A percentile compares a stretch with the other conserved stretches of the same genome.
Conservation (phyloP, 2,329 filamentous ascomycete genomes). For the Penicillium sp. region DNA sequence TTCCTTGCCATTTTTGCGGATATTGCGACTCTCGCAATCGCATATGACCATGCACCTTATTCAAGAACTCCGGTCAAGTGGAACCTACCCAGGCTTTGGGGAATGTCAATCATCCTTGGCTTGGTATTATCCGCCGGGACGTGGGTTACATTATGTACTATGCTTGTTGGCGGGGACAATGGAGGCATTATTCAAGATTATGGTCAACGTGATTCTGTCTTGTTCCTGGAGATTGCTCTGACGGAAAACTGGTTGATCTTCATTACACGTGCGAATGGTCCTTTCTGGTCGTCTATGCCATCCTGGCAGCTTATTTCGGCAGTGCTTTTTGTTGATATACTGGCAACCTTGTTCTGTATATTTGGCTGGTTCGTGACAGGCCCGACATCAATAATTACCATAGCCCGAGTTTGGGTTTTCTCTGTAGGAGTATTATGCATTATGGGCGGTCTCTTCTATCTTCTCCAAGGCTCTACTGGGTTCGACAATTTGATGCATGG, state of each 20-base stretch:
- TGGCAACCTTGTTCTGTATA: constrained; percentile 80
- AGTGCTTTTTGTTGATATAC: constrained; percentile 74
- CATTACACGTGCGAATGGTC: constrained; percentile 88
- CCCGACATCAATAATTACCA: constrained; percentile 72
- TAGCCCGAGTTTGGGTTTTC: constrained; percentile 88
- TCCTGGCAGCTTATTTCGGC: constrained; percentile 80
- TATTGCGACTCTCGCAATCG: constrained; percentile 85
- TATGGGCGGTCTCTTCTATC: constrained; percentile 73
- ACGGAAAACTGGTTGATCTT: constrained; percentile 97
- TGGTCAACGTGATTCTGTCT: constrained; percentile 72
- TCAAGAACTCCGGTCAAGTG: constrained; percentile 86
- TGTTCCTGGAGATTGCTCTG: constrained; percentile 86
- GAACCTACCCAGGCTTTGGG: constrained; percentile 93
- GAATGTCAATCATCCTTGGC: constrained; percentile 81
- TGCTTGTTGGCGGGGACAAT: constrained; percentile 63
- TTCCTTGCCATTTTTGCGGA: constrained; percentile 95
- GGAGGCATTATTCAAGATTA: constrained; percentile 89
- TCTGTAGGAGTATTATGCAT: constrained; percentile 85
- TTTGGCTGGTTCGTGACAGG: constrained; percentile 76
- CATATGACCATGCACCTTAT: constrained; percentile 88
- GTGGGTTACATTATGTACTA: constrained; percentile 85
- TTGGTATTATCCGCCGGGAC: constrained; percentile 76
- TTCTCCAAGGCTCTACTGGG: constrained; percentile 72
- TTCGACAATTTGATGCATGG: constrained; percentile 95
- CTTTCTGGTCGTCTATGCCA: constrained; percentile 85